Evolutionary conservation across 805 yeast genomes (phyloP), one percentile per base, ranked within the genome.

Genomic region (Pichia paraexigua): DNA sequence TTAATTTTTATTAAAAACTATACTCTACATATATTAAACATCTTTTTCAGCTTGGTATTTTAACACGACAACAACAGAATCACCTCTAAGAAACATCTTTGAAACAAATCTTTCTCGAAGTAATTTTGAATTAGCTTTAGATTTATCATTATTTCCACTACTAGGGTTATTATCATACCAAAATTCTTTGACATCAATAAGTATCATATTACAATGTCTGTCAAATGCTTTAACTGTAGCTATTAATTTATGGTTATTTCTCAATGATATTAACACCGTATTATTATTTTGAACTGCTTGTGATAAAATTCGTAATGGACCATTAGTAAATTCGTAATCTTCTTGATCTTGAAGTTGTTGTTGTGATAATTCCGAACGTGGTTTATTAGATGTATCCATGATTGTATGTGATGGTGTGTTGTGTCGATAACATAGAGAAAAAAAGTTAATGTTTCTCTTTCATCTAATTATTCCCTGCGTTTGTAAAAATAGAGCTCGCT

Each of bases 201-300:
- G 71, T 11, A 94, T 84, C 86, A 94, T 80, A 67, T 94, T 94
- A 56, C 96, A 85, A 69, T 94, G 99, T 63, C 96, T 82, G 66
- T 94, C 99, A 67, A 90, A 94, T 0, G 98, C 97, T 63, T 87
- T 87, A 47, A 94, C 94, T 58, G 87, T 81, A 2, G 91, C 96
- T 30, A 94, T 77, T 41, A 94, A 74, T 68, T 94, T 94, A 64
- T 91, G 97, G 67, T 92, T 91, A 66, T 94, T 94, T 63, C 99
- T 78, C 54, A 95, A 79, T 21, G 96, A 87, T 54, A 94, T 86
- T 53, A 94, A 78, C 5, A 94, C 88, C 2, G 86, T 77, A 48
- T 82, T 83, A 49, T 80, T 77, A 24, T 50, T 47, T 54, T 82
- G 77, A 41, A 89, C 85, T 0, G 98, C 90, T 45, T 83, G 82